These are phyloP conservation scores for Pichia scutulata DNA, from an alignment of 805 yeast species.

Conservation along the genomic window DNA sequence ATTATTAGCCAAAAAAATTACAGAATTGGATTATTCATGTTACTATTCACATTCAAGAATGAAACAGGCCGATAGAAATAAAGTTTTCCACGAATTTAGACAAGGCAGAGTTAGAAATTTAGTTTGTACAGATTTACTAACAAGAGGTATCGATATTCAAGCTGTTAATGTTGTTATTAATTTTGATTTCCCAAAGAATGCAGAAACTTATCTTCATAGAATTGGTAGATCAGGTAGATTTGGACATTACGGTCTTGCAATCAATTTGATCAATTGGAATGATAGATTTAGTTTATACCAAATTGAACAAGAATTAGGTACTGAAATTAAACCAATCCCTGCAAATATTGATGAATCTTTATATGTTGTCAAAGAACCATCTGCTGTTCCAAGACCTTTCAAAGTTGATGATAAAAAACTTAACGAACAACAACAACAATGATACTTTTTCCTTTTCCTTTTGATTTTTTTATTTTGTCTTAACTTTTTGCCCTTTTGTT, in stretches of 20 bases:
- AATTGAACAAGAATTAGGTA: slow-evolving; percentile 95
- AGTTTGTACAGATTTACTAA: slow-evolving; percentile 92
- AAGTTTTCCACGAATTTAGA: slow-evolving; percentile 97
- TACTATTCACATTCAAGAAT: slow-evolving; percentile 94
- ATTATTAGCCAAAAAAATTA: slow-evolving; percentile 88
- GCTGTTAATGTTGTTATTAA: slow-evolving; percentile 97
- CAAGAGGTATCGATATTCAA: slow-evolving; percentile 98
- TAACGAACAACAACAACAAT: slow-evolving; percentile 24
- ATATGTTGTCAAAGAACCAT: slow-evolving; percentile 77
- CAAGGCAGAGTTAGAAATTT: slow-evolving; percentile 96
- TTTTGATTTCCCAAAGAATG: slow-evolving; percentile 96
- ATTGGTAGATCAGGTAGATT: slow-evolving; percentile 99
- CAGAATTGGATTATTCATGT: slow-evolving; percentile 94
- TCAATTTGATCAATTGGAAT: slow-evolving; percentile 93
- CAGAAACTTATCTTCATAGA: slow-evolving; percentile 96
- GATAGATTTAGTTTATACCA: slow-evolving; percentile 90
- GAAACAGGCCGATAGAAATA: slow-evolving; percentile 96
- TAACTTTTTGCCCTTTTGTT: slow-evolving; percentile 3
- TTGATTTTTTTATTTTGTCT: slow-evolving; percentile 14
- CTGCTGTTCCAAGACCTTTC: slow-evolving; percentile 82
- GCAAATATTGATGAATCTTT: slow-evolving; percentile 81
- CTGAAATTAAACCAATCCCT: slow-evolving; percentile 96
- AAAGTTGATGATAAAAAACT: slow-evolving; percentile 41
- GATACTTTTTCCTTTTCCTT: slow-evolving; percentile 13
- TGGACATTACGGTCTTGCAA: slow-evolving; percentile 97